These are phyloP conservation scores for Ploettnerulaceae sp. DNA, from an alignment of 2,329 filamentous ascomycete species.

Conservation along the genomic window DNA sequence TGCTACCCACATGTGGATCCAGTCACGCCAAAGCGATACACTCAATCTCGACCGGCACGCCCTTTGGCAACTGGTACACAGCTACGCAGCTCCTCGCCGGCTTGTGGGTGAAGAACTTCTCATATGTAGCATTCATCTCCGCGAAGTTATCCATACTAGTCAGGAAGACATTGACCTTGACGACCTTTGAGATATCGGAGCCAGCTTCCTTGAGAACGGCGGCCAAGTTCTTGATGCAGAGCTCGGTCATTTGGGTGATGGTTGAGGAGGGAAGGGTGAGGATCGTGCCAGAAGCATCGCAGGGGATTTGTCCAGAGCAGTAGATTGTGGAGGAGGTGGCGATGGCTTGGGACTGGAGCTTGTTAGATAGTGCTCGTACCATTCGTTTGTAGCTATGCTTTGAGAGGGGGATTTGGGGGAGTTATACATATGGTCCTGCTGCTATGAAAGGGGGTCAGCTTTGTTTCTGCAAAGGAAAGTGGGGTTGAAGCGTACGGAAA, in stretches of 20 bases:
- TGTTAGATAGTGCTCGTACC: slow-evolving; percentile 3
- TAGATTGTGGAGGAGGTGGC: slow-evolving; percentile 62
- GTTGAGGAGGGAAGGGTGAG: slow-evolving; percentile 46
- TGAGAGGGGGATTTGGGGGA: neutral
- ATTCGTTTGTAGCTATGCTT: neutral
- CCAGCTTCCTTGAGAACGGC: slow-evolving; percentile 82
- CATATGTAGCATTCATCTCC: slow-evolving; percentile 51
- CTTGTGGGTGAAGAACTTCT: slow-evolving; percentile 69
- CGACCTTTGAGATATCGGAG: slow-evolving; percentile 71
- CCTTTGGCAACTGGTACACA: slow-evolving; percentile 83
- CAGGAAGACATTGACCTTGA: slow-evolving; percentile 88
- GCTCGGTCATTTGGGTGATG: slow-evolving; percentile 60
- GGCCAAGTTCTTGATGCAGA: slow-evolving; percentile 73
- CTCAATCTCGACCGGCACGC: slow-evolving; percentile 88
- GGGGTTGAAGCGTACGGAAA: slow-evolving; percentile 27
- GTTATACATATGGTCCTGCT: slow-evolving; percentile 28
- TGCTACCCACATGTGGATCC: neutral
- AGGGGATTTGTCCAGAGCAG: slow-evolving; percentile 52
- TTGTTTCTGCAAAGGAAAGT: neutral
- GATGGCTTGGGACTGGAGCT: slow-evolving; percentile 56
- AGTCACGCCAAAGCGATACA: slow-evolving; percentile 66
- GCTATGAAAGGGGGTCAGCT: slow-evolving; percentile 19
- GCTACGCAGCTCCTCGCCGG: slow-evolving; percentile 88
- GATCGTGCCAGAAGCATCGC: slow-evolving; percentile 29
- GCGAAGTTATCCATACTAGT: slow-evolving; percentile 61